Evolutionary conservation across 371 early-diverging fungal genomes (phyloP).

Genomic region (Lichtheimia hyalospora): DNA sequence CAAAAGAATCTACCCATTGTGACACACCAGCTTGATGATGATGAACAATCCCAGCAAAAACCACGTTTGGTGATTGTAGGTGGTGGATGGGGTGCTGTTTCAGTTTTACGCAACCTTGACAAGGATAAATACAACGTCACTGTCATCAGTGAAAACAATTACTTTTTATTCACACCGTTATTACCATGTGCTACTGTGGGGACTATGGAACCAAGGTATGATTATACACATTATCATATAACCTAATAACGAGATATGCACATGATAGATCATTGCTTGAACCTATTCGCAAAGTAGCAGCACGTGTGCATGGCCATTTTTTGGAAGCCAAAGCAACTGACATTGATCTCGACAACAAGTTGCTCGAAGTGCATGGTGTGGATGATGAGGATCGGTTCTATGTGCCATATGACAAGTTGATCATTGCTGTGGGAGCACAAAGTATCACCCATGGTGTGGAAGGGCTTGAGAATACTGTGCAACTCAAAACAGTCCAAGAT

Average conservation of each 20-base stretch:
- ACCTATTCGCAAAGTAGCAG: constrained; percentile 67
- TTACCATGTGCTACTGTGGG: constrained; percentile 81
- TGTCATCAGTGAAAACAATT: constrained; percentile 69
- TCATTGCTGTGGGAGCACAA: constrained; percentile 82
- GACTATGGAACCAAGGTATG: constrained; percentile 65
- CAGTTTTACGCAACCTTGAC: constrained; percentile 62
- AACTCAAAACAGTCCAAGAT: constrained; percentile 73
- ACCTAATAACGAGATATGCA: background rate
- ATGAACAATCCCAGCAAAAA: constrained; percentile 31
- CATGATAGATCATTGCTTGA: constrained; percentile 67
- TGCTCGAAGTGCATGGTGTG: constrained; percentile 39
- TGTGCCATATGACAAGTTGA: constrained; percentile 76
- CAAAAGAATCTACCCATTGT: constrained; percentile 32
- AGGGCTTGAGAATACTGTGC: constrained; percentile 73
- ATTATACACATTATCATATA: too few relatives aligned
- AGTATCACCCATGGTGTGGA: constrained; percentile 79
- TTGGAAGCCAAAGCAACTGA: constrained; percentile 66
- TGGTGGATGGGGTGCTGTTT: constrained; percentile 76
- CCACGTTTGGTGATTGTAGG: constrained; percentile 76
- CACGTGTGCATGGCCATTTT: constrained; percentile 48
- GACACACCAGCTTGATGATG: constrained; percentile 29
- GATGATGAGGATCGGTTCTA: constrained; percentile 51
- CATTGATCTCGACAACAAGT: constrained; percentile 67
- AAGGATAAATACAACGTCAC: constrained; percentile 74
- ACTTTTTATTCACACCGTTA: constrained; percentile 88